Conservation (phyloP, 805 yeast genomes). For the Saccharomyces cerevisiae region DNA sequence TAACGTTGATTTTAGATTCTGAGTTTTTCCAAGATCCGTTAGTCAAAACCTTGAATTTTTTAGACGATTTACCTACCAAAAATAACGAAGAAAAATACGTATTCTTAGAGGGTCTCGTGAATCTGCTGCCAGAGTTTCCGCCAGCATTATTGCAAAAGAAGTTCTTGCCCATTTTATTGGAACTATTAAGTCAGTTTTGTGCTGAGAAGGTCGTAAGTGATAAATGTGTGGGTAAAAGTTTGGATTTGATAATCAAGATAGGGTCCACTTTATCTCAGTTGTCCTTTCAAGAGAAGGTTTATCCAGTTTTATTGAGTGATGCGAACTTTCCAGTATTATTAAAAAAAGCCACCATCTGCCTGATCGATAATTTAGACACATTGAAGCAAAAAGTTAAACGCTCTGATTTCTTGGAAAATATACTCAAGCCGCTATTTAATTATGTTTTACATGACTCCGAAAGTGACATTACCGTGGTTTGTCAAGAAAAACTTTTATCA, state of each 20-base stretch:
- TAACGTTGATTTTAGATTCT: slow-evolving; percentile 53
- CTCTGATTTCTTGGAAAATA: slow-evolving; percentile 37
- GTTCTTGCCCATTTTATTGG: slow-evolving; percentile 60
- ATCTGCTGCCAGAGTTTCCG: slow-evolving; percentile 51
- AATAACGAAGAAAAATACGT: slow-evolving; percentile 55
- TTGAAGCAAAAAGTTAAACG: slow-evolving; percentile 44
- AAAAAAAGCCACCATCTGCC: slow-evolving; percentile 26
- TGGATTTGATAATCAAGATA: slow-evolving; percentile 51
- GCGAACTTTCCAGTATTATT: slow-evolving; percentile 17
- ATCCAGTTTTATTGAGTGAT: slow-evolving; percentile 32
- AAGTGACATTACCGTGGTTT: slow-evolving; percentile 20
- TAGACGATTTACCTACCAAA: slow-evolving; percentile 79
- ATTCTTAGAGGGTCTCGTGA: slow-evolving; percentile 58
- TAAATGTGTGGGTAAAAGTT: slow-evolving; percentile 31
- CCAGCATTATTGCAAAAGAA: slow-evolving; percentile 52
- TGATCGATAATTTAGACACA: slow-evolving; percentile 41
- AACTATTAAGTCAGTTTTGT: slow-evolving; percentile 35
- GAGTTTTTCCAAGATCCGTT: slow-evolving; percentile 76
- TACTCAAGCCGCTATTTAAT: slow-evolving; percentile 25
- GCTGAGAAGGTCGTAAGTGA: slow-evolving; percentile 34
- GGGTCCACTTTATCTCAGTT: slow-evolving; percentile 64
- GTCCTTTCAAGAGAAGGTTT: slow-evolving; percentile 65
- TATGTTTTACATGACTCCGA: slow-evolving; percentile 18
- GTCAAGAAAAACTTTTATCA: slow-evolving; percentile 46
- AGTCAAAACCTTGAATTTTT: slow-evolving; percentile 66